Evolutionary conservation across 2,329 filamentous ascomycete species (phyloP).

Genomic region (Penicillium hordei): DNA sequence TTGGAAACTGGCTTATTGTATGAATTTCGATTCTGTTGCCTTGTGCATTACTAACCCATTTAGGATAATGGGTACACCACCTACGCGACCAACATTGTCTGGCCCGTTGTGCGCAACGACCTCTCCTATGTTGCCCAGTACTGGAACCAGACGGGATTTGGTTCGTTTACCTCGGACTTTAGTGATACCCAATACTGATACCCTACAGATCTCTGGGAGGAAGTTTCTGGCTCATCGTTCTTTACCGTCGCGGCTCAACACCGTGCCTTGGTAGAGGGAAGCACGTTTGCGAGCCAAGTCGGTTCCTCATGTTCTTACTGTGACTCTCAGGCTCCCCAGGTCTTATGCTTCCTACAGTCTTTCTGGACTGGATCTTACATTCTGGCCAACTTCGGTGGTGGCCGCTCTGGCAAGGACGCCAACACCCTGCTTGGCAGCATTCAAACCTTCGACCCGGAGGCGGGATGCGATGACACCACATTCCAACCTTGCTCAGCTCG

Average conservation of each 20-base stretch:
- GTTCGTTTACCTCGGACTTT: slow-evolving; percentile 8
- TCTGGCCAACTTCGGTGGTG: slow-evolving; percentile 64
- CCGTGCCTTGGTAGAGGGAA: slow-evolving; percentile 61
- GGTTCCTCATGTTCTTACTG: slow-evolving; percentile 62
- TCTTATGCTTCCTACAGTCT: slow-evolving; percentile 70
- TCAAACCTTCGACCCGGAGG: slow-evolving; percentile 40
- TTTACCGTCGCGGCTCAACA: slow-evolving; percentile 73
- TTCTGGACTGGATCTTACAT: slow-evolving; percentile 70
- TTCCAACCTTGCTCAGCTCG: slow-evolving; percentile 74
- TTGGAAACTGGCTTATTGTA: slow-evolving; percentile 68
- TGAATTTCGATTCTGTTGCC: background rate
- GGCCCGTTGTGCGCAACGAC: slow-evolving; percentile 75
- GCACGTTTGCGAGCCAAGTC: slow-evolving; percentile 62
- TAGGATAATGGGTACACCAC: slow-evolving; percentile 55
- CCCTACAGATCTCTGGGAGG: slow-evolving; percentile 71
- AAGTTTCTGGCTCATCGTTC: slow-evolving; percentile 73
- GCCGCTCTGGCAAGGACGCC: slow-evolving; percentile 67
- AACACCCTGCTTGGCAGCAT: slow-evolving; percentile 63
- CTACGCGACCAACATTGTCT: slow-evolving; percentile 58
- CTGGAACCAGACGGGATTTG: slow-evolving; percentile 62
- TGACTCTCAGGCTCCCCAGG: slow-evolving; percentile 63
- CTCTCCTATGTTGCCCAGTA: slow-evolving; percentile 62
- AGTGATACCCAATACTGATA: background rate
- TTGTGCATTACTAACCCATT: background rate
- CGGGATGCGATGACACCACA: slow-evolving; percentile 48